Base-by-base conservation (phyloP, 148 eudicot genomes). In the Fallopia convolvulus region DNA sequence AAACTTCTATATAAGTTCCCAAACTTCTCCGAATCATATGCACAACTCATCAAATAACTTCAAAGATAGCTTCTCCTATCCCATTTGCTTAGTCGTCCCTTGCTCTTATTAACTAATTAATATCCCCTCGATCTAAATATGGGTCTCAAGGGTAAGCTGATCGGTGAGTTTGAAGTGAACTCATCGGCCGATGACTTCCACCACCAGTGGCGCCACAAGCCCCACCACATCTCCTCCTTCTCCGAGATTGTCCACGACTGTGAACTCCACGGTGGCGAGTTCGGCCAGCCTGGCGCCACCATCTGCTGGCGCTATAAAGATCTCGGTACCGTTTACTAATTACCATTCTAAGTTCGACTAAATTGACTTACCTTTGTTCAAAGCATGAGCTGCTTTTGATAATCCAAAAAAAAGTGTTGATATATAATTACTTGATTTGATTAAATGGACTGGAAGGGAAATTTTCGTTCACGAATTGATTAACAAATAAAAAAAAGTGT, bases 81-180 rank as follows among this genome's bases (percentile, higher is more conserved):
- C 10, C 47, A 8, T 44, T 44, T 44, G 47, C 47, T 8, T 44
- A 50, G 14, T 50, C n/a, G n/a, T n/a, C n/a, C 14, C 55, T 14
- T 14, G 15, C 55, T 3, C 55, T 50, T 50, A 50, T 14, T 13
- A 11, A 12, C 2, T 13, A 13, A 50, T 17, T 5, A 50, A 50
- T 50, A 6, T 15, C 55, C 0, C 5, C n/a, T 0, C n/a, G n/a
- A n/a, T n/a, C n/a, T 10, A 12, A 63, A 10, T 8, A 66, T 66
- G 71, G 71, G 71, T 21, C 76, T 74, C 3, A 74, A 74, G 32
- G 76, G 76, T 21, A 74, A 50, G 76, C 36, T 74, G 39, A 26
- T 44, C 6, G 50, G 76, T 13, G 76, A 74, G 17, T 47, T 74
- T 48, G 76, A 74, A 15, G 39, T 47, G 10, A 74, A 26, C 18